Conservation (phyloP, 1,139 yeast species). For the Suzukiozyma palmioleophila region DNA sequence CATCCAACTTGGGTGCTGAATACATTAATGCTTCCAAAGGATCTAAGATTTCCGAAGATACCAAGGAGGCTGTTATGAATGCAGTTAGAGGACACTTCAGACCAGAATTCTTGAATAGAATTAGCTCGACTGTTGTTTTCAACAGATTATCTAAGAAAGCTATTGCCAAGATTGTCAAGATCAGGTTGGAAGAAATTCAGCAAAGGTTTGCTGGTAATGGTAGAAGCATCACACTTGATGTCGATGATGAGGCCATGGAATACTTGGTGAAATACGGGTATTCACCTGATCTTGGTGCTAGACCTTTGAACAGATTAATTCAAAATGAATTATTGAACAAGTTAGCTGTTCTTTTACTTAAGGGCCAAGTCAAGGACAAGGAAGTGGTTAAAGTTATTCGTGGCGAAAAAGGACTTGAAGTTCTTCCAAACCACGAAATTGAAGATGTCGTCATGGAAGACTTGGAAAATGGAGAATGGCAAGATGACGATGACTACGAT, state of each 20-base stretch:
- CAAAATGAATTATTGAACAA: conserved; percentile 83
- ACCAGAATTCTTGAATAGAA: conserved; percentile 96
- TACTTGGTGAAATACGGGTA: conserved; percentile 83
- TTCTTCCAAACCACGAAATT: conserved; percentile 82
- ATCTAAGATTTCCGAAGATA: conserved; percentile 58
- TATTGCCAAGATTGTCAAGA: conserved; percentile 83
- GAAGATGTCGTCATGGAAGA: conserved; percentile 52
- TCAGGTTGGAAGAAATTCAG: conserved; percentile 81
- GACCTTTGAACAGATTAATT: conserved; percentile 93
- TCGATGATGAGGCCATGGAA: conserved; percentile 71
- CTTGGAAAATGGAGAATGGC: conserved; percentile 52
- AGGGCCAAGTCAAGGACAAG: conserved; percentile 84
- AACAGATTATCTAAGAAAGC: conserved; percentile 90
- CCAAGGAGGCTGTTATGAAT: conserved; percentile 75
- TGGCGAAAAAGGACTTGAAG: conserved; percentile 65
- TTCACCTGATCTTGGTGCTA: conserved; percentile 91
- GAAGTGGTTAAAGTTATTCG: conserved; percentile 69
- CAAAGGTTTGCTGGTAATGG: conserved; percentile 80
- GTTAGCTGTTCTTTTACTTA: conserved; percentile 81
- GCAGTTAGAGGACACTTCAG: conserved; percentile 89
- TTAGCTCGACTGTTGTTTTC: conserved; percentile 86
- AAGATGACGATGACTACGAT: conserved; percentile 52
- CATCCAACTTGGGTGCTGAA: conserved; percentile 95
- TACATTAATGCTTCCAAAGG: conserved; percentile 68
- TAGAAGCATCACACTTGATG: conserved; percentile 64